These are phyloP conservation scores for Backusella parvicylindrica DNA, from an alignment of 192 early-diverging fungal genomes.

Conservation along the genomic window DNA sequence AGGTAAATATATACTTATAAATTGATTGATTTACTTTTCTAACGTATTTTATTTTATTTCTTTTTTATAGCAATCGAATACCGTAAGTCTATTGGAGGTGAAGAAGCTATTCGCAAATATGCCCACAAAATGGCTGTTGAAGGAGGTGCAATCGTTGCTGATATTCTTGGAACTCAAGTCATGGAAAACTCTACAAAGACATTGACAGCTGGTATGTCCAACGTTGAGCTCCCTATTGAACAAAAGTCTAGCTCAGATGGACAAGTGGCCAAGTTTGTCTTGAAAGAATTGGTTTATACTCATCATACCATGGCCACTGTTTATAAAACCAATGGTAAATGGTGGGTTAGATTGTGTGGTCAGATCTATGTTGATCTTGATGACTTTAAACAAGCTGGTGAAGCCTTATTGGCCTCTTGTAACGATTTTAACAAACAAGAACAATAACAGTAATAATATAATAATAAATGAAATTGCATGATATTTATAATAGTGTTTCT, in stretches of 20 bases:
- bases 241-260: slow-evolving; percentile 23
- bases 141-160: slow-evolving; percentile 55
- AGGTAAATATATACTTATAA: slow-evolving; percentile 18
- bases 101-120: slow-evolving; percentile 54
- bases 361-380: slow-evolving; percentile 52
- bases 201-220: slow-evolving; percentile 54
- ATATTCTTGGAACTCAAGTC: slow-evolving; percentile 51
- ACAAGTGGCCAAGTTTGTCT: not conserved
- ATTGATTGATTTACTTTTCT: not conserved
- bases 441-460: not conserved
- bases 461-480: not conserved
- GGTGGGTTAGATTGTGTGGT: slow-evolving; percentile 51
- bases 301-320: slow-evolving; percentile 35
- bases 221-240: slow-evolving; percentile 48
- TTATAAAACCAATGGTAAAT: slow-evolving; percentile 45
- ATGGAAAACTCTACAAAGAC: slow-evolving; percentile 46
- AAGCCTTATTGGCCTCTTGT: not conserved
- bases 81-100: slow-evolving; percentile 54
- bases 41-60: not conserved
- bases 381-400: slow-evolving; percentile 39
- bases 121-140: slow-evolving; percentile 48
- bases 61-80: slow-evolving; percentile 45
- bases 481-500: not conserved
- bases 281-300: slow-evolving; percentile 36
- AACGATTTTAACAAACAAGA: not conserved